phyloP scores from a whole-genome alignment of 2,329 filamentous ascomycete species.

The Cryphonectria nitschkei region DNA sequence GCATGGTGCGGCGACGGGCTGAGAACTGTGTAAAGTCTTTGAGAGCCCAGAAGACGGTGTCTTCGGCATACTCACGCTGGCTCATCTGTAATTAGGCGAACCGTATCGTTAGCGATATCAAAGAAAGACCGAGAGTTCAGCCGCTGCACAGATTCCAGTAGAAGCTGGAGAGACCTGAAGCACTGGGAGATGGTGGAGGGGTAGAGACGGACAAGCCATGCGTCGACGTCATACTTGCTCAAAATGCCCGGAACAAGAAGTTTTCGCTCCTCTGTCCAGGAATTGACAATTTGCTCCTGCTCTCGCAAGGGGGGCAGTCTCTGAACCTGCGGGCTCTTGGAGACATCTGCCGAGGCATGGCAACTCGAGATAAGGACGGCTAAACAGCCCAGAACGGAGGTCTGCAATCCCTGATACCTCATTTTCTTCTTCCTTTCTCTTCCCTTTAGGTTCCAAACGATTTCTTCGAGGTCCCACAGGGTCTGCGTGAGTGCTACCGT shows the following conservation, averaged over 20 bases:
- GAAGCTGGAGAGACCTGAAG: not conserved
- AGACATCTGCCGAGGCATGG: conserved; percentile 15
- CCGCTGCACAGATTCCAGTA: not conserved
- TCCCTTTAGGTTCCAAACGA: not conserved
- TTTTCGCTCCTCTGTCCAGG: conserved; percentile 49
- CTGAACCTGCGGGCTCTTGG: conserved; percentile 41
- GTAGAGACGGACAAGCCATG: conserved; percentile 47
- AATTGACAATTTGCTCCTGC: conserved; percentile 48
- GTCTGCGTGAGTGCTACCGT: not conserved
- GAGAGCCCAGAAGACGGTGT: conserved; percentile 55
- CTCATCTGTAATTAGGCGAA: conserved; percentile 42
- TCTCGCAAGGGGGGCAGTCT: conserved; percentile 47
- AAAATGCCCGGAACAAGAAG: conserved; percentile 47
- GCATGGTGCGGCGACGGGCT: conserved; percentile 52
- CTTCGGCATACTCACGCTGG: conserved; percentile 56
- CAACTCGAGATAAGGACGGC: conserved; percentile 8
- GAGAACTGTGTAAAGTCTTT: conserved; percentile 51
- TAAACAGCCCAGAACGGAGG: conserved; percentile 5
- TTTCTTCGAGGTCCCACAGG: not conserved
- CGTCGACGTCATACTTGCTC: conserved; percentile 49
- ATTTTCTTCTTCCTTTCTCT: not conserved
- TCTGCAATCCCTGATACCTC: not conserved
- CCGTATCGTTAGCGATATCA: not conserved
- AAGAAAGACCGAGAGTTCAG: not conserved
- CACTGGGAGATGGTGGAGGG: not conserved